phyloP scores from a whole-genome alignment of 352 stramenopile species.

The Pythium rishiriense region DNA sequence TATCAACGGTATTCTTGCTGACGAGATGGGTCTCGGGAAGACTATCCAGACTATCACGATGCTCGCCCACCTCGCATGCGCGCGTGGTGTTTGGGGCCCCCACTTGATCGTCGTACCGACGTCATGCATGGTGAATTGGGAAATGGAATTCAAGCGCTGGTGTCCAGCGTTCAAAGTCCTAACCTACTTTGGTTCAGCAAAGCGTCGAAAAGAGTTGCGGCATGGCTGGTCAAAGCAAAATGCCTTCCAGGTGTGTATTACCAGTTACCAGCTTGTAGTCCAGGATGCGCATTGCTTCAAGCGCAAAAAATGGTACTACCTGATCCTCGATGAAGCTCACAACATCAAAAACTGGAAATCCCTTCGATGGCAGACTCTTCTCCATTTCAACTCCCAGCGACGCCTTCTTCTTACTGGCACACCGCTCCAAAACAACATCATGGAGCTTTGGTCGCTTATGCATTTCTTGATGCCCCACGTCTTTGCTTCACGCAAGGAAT shows the following conservation, averaged over 20 bases:
- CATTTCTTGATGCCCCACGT: slow-evolving; percentile 99
- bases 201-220: slow-evolving; percentile 89
- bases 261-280: slow-evolving; percentile 98
- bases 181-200: slow-evolving; percentile 98
- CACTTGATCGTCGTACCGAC: slow-evolving; percentile 99
- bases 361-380: slow-evolving; percentile 97
- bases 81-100: slow-evolving; percentile 94
- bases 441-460: slow-evolving; percentile 98
- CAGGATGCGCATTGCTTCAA: slow-evolving; percentile 98
- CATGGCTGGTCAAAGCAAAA: slow-evolving; percentile 96
- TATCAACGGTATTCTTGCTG: slow-evolving; percentile 98
- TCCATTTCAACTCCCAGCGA: slow-evolving; percentile 97
- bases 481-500: slow-evolving; percentile 92
- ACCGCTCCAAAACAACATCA: slow-evolving; percentile 98
- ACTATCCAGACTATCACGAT: slow-evolving; percentile 99
- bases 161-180: slow-evolving; percentile 97
- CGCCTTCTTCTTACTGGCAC: slow-evolving; percentile 93
- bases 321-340: slow-evolving; percentile 99
- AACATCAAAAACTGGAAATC: slow-evolving; percentile 99
- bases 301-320: slow-evolving; percentile 99
- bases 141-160: slow-evolving; percentile 99
- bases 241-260: slow-evolving; percentile 98
- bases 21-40: slow-evolving; percentile 97
- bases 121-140: slow-evolving; percentile 98
- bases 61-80: slow-evolving; percentile 93